phyloP scores from a whole-genome alignment of 306 rosid genomes.

The Arachis hypogaea region DNA sequence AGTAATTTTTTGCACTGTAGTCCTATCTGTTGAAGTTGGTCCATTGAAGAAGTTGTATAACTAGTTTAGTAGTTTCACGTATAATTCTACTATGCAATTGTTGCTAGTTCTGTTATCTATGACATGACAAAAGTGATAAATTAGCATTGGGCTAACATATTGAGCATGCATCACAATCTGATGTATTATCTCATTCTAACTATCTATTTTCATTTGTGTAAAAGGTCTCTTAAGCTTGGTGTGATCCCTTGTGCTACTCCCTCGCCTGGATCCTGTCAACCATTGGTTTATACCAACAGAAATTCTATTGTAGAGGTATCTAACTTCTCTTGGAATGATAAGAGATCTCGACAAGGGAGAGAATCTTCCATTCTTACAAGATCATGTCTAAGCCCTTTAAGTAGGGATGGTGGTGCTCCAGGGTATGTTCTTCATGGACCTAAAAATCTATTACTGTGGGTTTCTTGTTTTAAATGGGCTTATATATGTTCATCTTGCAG shows the following conservation, averaged over 20 bases:
- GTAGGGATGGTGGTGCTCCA: slow-evolving; percentile 61
- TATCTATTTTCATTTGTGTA: slow-evolving; percentile 35
- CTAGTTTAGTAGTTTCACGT: slow-evolving; percentile 16
- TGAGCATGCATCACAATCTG: slow-evolving; percentile 17
- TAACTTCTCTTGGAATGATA: slow-evolving; percentile 86
- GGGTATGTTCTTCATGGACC: slow-evolving; percentile 58
- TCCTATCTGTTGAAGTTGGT: background rate
- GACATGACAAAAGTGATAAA: background rate
- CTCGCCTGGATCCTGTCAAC: slow-evolving; percentile 67
- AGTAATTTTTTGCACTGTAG: background rate
- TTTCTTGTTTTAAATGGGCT: slow-evolving; percentile 28
- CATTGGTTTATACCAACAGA: slow-evolving; percentile 62
- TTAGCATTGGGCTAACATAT: background rate
- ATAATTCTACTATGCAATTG: background rate
- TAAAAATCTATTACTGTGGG: slow-evolving; percentile 19
- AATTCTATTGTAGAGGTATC: slow-evolving; percentile 68
- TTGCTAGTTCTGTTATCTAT: background rate
- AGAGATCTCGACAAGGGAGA: slow-evolving; percentile 88
- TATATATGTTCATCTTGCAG: slow-evolving; percentile 46
- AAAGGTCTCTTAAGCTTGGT: slow-evolving; percentile 91
- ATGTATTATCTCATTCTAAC: background rate
- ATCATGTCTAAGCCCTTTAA: slow-evolving; percentile 79
- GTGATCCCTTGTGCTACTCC: slow-evolving; percentile 65
- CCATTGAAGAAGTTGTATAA: background rate
- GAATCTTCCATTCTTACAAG: slow-evolving; percentile 78